Evolutionary conservation across 192 early-diverging fungal genomes (phyloP).

Genomic region (Coemansia sp.): DNA sequence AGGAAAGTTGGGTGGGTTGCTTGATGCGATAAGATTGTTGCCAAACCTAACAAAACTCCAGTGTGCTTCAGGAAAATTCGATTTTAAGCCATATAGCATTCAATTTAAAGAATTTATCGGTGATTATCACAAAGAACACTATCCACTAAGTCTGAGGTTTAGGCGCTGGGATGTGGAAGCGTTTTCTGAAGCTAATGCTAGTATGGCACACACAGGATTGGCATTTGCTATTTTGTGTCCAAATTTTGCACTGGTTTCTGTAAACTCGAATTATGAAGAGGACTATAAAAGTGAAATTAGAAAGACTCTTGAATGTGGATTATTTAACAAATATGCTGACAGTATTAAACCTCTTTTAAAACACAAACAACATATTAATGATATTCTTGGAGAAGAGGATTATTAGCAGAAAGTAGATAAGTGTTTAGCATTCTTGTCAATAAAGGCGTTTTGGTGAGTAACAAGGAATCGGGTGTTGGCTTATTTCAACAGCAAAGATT

Average conservation of each 20-base stretch:
- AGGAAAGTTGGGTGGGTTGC: not conserved
- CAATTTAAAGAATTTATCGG: not conserved
- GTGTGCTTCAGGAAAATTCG: not conserved
- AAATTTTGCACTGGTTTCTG: not conserved
- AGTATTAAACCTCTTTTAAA: not conserved
- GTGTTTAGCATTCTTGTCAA: too few species aligned
- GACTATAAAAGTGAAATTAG: not conserved
- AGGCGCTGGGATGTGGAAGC: not conserved
- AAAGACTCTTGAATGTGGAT: slow-evolving; percentile 9
- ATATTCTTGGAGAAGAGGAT: too few species aligned
- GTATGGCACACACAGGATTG: not conserved
- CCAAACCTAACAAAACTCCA: not conserved
- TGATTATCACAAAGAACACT: not conserved
- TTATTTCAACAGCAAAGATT: too few species aligned
- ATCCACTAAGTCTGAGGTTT: not conserved
- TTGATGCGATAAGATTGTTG: not conserved
- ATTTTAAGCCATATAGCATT: too few species aligned
- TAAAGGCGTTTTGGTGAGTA: too few species aligned
- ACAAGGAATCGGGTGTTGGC: too few species aligned
- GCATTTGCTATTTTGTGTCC: not conserved
- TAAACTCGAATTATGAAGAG: not conserved
- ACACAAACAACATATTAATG: not conserved
- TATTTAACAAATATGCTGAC: not conserved
- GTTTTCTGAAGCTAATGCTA: not conserved
- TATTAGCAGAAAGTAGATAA: too few species aligned